Percentiles rank a stretch among this genome's conserved stretches.
These are phyloP conservation scores for Aspergillus baeticus DNA, from an alignment of 495 filamentous ascomycete species.

Conservation along the genomic window DNA sequence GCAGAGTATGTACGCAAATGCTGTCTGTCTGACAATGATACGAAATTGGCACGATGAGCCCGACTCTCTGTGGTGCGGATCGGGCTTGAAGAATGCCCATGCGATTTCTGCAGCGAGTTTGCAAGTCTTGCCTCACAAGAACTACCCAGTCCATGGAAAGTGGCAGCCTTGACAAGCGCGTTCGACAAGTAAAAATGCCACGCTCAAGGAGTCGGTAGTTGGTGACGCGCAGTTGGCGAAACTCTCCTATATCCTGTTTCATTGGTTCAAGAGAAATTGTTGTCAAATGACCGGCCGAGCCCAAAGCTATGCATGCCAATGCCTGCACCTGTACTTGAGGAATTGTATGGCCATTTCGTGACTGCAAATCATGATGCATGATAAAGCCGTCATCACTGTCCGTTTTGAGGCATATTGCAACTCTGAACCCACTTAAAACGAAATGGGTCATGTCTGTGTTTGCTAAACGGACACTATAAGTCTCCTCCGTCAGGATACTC, in stretches of 20 bases:
- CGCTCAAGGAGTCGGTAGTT: conserved; percentile 7
- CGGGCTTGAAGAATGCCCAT: conserved; percentile 13
- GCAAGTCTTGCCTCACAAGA: not conserved
- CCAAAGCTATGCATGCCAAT: conserved; percentile 14
- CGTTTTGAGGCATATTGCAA: conserved; percentile 17
- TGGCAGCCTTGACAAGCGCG: not conserved
- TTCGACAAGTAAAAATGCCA: not conserved
- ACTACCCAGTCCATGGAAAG: not conserved
- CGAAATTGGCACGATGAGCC: conserved; percentile 2
- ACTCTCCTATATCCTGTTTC: not conserved
- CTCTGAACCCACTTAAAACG: conserved; percentile 17
- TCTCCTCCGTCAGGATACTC: conserved; percentile 24
- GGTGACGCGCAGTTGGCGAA: conserved; percentile 10
- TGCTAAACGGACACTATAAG: conserved; percentile 24
- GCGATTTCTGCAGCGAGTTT: not conserved
- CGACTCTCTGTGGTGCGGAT: not conserved
- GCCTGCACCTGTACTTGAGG: not conserved
- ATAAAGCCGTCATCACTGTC: conserved; percentile 2
- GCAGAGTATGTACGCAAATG: conserved; percentile 12
- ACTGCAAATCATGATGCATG: conserved; percentile 26
- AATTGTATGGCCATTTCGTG: conserved; percentile 18
- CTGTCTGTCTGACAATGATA: conserved; percentile 12
- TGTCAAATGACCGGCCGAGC: conserved; percentile 5
- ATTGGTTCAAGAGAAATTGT: conserved; percentile 13
- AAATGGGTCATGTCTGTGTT: conserved; percentile 9